phyloP scores from a whole-genome alignment of 768 basidiomycete species.

The Leucosporidium creatinivorum region DNA sequence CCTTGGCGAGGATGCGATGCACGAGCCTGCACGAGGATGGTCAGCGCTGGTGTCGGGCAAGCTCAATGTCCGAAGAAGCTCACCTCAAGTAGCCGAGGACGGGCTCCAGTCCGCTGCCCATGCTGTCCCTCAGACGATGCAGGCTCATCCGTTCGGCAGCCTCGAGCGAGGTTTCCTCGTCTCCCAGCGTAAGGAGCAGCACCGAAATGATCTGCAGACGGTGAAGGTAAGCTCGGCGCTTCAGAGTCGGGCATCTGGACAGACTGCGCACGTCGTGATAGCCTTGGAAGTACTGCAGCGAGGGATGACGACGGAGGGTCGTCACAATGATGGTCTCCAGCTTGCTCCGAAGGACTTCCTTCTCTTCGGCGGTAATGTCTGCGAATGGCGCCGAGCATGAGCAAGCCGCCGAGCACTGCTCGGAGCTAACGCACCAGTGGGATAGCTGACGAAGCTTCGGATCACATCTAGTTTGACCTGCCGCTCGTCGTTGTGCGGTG shows the following conservation, averaged over 20 bases:
- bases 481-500: slow-evolving; percentile 40
- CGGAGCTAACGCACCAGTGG: slow-evolving; percentile 33
- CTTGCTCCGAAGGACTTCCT: slow-evolving; percentile 38
- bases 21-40: slow-evolving; percentile 42
- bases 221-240: background rate
- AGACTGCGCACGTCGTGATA: slow-evolving; percentile 19
- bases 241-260: too few species aligned
- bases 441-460: slow-evolving; percentile 44
- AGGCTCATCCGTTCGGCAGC: slow-evolving; percentile 41
- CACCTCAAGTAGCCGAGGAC: slow-evolving; percentile 45
- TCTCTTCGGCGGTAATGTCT: slow-evolving; percentile 36
- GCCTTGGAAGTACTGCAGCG: slow-evolving; percentile 46
- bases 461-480: slow-evolving; percentile 45
- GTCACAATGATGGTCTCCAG: slow-evolving; percentile 43
- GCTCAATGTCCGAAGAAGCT: too few species aligned
- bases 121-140: slow-evolving; percentile 44
- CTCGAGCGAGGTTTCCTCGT: slow-evolving; percentile 16
- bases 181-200: slow-evolving; percentile 35
- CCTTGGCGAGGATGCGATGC: slow-evolving; percentile 42
- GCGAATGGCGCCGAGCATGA: background rate
- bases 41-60: too few species aligned
- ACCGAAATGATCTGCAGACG: slow-evolving; percentile 45
- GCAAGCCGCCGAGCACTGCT: background rate
- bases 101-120: slow-evolving; percentile 44
- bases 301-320: slow-evolving; percentile 40